phyloP scores from a whole-genome alignment of 495 filamentous ascomycete species.

The Talaromyces nanjingensis region DNA sequence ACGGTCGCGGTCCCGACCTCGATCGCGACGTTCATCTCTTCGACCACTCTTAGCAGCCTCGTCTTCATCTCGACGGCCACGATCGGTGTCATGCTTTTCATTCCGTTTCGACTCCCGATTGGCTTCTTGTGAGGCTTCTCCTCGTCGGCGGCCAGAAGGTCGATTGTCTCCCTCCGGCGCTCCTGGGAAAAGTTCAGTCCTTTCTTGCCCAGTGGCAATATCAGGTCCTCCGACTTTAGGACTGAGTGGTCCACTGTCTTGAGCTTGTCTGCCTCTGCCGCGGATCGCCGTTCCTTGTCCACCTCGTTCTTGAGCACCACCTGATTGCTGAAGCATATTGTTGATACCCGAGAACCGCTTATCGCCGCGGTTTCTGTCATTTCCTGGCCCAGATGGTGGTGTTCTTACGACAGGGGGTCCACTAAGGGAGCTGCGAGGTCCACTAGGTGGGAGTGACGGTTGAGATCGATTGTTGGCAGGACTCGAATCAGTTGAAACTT shows the following conservation, averaged over 20 bases:
- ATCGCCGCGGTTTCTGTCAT: slow-evolving; percentile 34
- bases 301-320: slow-evolving; percentile 25
- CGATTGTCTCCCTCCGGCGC: slow-evolving; percentile 17
- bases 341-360: slow-evolving; percentile 39
- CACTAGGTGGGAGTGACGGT: slow-evolving; percentile 27
- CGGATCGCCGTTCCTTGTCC: slow-evolving; percentile 28
- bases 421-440: slow-evolving; percentile 24
- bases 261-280: slow-evolving; percentile 33
- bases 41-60: slow-evolving; percentile 21
- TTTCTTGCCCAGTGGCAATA: slow-evolving; percentile 16
- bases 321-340: slow-evolving; percentile 38
- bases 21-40: slow-evolving; percentile 32
- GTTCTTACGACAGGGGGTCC: slow-evolving; percentile 22
- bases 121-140: slow-evolving; percentile 28
- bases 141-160: slow-evolving; percentile 17
- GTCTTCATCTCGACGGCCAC: slow-evolving; percentile 21
- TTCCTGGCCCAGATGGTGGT: slow-evolving; percentile 20
- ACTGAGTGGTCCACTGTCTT: slow-evolving; percentile 20
- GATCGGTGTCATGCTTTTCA: slow-evolving; percentile 16
- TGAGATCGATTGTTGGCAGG: slow-evolving; percentile 19
- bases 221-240: slow-evolving; percentile 21
- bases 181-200: slow-evolving; percentile 20
- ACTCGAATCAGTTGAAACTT: slow-evolving; percentile 17
- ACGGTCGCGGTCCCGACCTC: slow-evolving; percentile 29
- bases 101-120: slow-evolving; percentile 23